phyloP scores from a whole-genome alignment of 441 rosid species.

The Populus tomentosa region DNA sequence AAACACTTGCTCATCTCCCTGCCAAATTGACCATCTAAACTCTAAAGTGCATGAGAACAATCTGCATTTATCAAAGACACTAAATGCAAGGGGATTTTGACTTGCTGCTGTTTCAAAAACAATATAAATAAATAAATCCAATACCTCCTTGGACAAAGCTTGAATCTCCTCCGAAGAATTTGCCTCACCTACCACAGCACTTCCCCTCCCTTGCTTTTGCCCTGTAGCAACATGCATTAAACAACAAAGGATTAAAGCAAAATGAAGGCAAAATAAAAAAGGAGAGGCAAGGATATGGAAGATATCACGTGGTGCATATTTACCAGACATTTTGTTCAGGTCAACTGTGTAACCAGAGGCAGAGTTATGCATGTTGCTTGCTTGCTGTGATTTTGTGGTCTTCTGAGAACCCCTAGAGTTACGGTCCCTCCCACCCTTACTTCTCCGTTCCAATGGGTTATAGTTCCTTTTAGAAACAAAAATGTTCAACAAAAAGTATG shows the following conservation, averaged over 20 bases:
- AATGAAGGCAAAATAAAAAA: neutral
- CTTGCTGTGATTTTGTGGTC: conserved; percentile 74
- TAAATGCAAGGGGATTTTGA: conserved; percentile 4
- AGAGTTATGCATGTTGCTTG: conserved; percentile 55
- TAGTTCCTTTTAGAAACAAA: conserved; percentile 58
- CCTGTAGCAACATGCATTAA: conserved; percentile 34
- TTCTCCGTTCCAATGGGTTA: conserved; percentile 87
- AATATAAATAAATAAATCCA: conserved; percentile 6
- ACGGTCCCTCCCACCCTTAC: conserved; percentile 74
- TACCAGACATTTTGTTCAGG: conserved; percentile 36
- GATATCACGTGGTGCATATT: conserved; percentile 9
- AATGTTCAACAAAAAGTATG: neutral
- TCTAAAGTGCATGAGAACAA: neutral
- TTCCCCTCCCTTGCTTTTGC: conserved; percentile 47
- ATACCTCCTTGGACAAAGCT: conserved; percentile 78
- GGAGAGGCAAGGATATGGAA: neutral
- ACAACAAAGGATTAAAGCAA: conserved; percentile 5
- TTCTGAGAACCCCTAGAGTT: conserved; percentile 47
- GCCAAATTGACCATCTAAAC: neutral
- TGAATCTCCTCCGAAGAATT: conserved; percentile 51
- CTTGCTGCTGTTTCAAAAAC: neutral
- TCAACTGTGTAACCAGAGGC: conserved; percentile 33
- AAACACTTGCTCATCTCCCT: neutral
- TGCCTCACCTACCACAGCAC: conserved; percentile 32
- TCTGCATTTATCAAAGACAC: conserved; percentile 5